Base-by-base conservation (phyloP, 2,329 filamentous ascomycete genomes). In the Corynespora cassiicola region DNA sequence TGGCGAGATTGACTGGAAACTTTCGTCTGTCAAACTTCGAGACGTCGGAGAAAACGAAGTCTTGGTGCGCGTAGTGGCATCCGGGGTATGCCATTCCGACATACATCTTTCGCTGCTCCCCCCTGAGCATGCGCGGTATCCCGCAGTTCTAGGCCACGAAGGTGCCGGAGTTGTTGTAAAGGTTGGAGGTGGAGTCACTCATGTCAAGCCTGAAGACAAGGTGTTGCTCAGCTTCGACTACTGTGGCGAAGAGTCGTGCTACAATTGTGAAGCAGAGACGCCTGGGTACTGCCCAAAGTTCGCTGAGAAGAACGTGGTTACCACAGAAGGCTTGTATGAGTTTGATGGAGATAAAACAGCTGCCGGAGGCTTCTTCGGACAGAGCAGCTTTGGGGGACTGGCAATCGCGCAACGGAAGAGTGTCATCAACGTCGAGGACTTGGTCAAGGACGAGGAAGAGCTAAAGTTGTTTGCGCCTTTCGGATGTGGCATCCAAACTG, bases 61-160 rank as follows among this genome's bases (percentile, higher is more conserved):
- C 2, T 61, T 80, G 2, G 72, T 81, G 3, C 74, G 78, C 26
- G 75, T 81, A 41, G 66, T 79, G 1, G 76, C 78, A 0, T 73
- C 73, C 0, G 78, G 79, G 0, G 72, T 82, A 32, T 82, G 79
- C 45, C 79, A 82, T 42, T 78, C 77, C 0, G 79, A 82, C 46
- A 52, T 79, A 7, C 58, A 74, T 18, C 71, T 77, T 34, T 75
- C 72, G 2, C 65, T 70, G 7, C 36, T 65, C 11, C 66, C 59
- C 7, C 54, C 73, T 17, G 61, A 58, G 8, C 59, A 54, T 7
- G 61, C 31, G 2, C 67, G 68, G 22, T 77, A 76, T 45, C 75
- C 75, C 0, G 58, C 68, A 17, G 69, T 81, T 1, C 59, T 79
- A 11, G 79, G 78, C 3, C 79, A 82, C 45, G 78, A 81, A 65